phyloP scores from a whole-genome alignment of 495 filamentous ascomycete genomes.

The Daldinia grandis region DNA sequence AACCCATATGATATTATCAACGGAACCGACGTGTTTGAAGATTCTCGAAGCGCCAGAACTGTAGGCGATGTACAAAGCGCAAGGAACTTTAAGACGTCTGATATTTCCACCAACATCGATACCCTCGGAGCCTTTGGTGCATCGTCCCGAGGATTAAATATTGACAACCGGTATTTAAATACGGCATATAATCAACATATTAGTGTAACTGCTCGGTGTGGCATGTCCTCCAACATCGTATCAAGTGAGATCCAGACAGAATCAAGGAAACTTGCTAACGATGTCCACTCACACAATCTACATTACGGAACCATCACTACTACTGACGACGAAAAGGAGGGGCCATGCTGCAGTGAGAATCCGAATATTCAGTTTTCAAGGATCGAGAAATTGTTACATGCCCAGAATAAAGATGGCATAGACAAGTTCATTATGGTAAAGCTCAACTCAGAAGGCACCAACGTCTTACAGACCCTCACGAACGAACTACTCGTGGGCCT shows the following conservation, averaged over 20 bases:
- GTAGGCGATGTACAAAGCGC: not conserved
- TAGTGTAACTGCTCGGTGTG: slow-evolving; percentile 13
- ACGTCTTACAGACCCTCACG: slow-evolving; percentile 20
- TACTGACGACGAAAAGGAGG: not conserved
- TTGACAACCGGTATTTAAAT: not conserved
- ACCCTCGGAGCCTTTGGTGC: not conserved
- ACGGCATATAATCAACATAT: not conserved
- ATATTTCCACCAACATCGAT: not conserved
- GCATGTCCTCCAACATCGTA: not conserved
- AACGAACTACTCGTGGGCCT: slow-evolving; percentile 38
- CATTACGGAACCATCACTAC: not conserved
- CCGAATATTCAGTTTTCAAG: not conserved
- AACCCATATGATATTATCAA: slow-evolving; percentile 7
- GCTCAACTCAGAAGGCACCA: slow-evolving; percentile 15
- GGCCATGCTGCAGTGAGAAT: not conserved
- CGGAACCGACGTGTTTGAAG: not conserved
- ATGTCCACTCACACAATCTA: not conserved
- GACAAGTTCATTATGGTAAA: slow-evolving; percentile 32
- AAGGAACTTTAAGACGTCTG: not conserved
- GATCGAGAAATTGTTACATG: slow-evolving; percentile 21
- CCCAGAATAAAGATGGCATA: slow-evolving; percentile 27
- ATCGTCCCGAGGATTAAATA: not conserved
- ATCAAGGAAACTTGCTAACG: not conserved
- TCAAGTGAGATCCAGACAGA: not conserved
- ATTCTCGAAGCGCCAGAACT: not conserved